phyloP scores from a whole-genome alignment of 163 green algal genomes.

The Coccomyxa subellipsoidea region DNA sequence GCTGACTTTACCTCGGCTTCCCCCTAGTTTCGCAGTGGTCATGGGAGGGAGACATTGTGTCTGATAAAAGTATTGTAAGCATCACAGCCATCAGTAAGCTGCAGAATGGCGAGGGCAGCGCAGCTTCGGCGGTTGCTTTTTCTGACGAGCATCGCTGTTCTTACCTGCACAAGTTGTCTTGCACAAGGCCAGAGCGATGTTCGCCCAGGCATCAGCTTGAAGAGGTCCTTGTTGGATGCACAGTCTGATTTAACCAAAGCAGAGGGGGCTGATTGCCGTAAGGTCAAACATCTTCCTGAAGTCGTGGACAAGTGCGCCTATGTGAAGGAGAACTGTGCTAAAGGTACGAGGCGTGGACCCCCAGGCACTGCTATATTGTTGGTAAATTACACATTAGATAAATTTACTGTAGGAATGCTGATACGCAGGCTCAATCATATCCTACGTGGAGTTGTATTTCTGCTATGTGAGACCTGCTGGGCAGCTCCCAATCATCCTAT shows the following conservation, averaged over 20 bases:
- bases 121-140: background rate
- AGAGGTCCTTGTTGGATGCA: background rate
- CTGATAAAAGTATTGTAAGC: background rate
- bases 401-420: background rate
- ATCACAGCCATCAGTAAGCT: background rate
- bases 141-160: background rate
- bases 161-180: background rate
- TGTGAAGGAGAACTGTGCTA: slow-evolving; percentile 31
- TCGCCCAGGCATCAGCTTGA: background rate
- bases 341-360: too few species aligned
- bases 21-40: background rate
- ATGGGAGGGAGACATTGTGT: background rate
- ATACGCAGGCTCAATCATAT: slow-evolving; percentile 25
- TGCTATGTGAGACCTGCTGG: slow-evolving; percentile 32
- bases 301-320: slow-evolving; percentile 35
- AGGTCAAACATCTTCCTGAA: background rate
- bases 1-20: too few species aligned
- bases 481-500: background rate
- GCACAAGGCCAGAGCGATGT: background rate
- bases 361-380: too few species aligned
- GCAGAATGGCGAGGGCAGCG: background rate
- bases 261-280: background rate
- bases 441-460: slow-evolving; percentile 47
- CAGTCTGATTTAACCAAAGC: background rate
- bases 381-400: too few species aligned